A percentile compares a stretch with the other conserved stretches of the same genome.
These are phyloP conservation scores for Aspergillus campestris DNA, from an alignment of 495 filamentous ascomycete genomes.

Conservation along the genomic window DNA sequence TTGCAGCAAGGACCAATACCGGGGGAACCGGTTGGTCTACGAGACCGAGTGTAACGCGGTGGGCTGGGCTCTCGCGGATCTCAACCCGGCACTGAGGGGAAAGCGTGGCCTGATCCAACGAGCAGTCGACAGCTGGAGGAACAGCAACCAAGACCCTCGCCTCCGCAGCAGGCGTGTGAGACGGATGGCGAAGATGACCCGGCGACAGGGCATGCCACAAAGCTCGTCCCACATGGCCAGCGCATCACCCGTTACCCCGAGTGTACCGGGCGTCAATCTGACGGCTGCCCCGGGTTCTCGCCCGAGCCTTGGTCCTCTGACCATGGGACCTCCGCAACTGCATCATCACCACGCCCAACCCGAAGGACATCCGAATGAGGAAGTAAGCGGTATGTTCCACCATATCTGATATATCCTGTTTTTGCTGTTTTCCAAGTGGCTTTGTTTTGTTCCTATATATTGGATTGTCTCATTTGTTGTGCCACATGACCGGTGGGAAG, in stretches of 20 bases:
- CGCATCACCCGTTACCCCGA: constrained; percentile 42
- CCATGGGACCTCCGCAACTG: constrained; percentile 57
- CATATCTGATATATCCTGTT: constrained; percentile 46
- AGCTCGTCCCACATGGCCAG: constrained; percentile 44
- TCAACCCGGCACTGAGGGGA: constrained; percentile 82
- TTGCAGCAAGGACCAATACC: constrained; percentile 91
- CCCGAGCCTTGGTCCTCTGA: constrained; percentile 47
- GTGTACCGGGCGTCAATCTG: constrained; percentile 36
- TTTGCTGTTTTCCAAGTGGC: constrained; percentile 1
- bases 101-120: constrained; percentile 95
- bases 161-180: constrained; percentile 85
- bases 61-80: constrained; percentile 88
- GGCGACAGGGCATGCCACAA: constrained; percentile 48
- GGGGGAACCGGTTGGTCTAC: constrained; percentile 88
- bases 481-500: not conserved
- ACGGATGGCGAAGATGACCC: constrained; percentile 90
- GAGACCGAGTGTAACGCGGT: constrained; percentile 99
- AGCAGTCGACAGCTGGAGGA: constrained; percentile 96
- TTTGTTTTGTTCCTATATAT: not conserved
- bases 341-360: constrained; percentile 77
- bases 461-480: not conserved
- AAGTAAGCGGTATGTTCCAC: constrained; percentile 93
- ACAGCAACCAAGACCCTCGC: constrained; percentile 93
- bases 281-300: constrained; percentile 40
- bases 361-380: constrained; percentile 67